These are phyloP conservation scores for Tripterygium wilfordii DNA, from an alignment of 177 flowering plant species.

Conservation along the genomic window DNA sequence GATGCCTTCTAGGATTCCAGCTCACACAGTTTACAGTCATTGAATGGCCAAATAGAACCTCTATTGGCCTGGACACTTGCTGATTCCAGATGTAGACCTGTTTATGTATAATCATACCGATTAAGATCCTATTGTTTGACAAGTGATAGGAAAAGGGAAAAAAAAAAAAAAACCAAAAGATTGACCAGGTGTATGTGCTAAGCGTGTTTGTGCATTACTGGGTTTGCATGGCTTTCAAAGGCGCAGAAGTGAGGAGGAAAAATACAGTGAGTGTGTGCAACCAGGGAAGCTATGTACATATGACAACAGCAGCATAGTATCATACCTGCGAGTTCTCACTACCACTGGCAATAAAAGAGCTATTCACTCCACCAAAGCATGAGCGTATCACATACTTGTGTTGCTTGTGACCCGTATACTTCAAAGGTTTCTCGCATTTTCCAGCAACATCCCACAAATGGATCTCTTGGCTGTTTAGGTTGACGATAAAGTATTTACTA, in stretches of 20 bases:
- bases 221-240: too few relatives aligned
- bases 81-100: slow-evolving; percentile 93
- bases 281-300: not conserved
- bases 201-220: too few relatives aligned
- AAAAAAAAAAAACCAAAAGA: too few relatives aligned
- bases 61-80: slow-evolving; percentile 44
- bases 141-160: too few relatives aligned
- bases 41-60: slow-evolving; percentile 64
- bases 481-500: slow-evolving; percentile 57
- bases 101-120: not conserved
- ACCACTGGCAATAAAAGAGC: slow-evolving; percentile 80
- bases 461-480: slow-evolving; percentile 83
- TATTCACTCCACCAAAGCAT: slow-evolving; percentile 80
- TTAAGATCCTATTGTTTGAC: not conserved
- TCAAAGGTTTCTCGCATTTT: slow-evolving; percentile 41
- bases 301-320: not conserved
- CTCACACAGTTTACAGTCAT: slow-evolving; percentile 88
- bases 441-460: slow-evolving; percentile 86
- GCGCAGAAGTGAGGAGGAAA: too few relatives aligned
- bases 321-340: slow-evolving; percentile 88
- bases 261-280: too few relatives aligned
- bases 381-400: slow-evolving; percentile 79
- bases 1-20: slow-evolving; percentile 73
- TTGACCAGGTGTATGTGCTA: too few relatives aligned
- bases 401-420: slow-evolving; percentile 71